Conservation (phyloP, 2,329 filamentous ascomycete species). For the Aspergillus arachidicola region DNA sequence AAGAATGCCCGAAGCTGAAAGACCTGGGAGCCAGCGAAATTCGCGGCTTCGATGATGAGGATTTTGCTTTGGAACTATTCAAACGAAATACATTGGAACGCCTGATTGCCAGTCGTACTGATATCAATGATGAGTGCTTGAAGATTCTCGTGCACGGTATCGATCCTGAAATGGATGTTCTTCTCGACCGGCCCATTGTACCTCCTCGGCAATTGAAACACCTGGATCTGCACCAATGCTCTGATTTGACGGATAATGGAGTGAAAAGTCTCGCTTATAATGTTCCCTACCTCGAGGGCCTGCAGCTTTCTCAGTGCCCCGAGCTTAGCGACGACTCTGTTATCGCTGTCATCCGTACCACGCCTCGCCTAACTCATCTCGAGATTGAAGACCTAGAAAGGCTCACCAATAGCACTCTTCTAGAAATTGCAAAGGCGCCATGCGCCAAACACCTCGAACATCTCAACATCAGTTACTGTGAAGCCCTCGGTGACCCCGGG, state of each 20-base stretch:
- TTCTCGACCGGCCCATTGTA: conserved; percentile 76
- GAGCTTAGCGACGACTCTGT: conserved; percentile 73
- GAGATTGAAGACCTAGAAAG: conserved; percentile 84
- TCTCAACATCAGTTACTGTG: conserved; percentile 87
- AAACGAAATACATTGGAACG: conserved; percentile 78
- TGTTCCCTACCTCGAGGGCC: conserved; percentile 76
- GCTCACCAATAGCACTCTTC: conserved; percentile 73
- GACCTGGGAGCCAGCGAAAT: conserved; percentile 85
- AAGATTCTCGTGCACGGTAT: conserved; percentile 73
- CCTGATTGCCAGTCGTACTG: conserved; percentile 76
- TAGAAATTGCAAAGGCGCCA: conserved; percentile 74
- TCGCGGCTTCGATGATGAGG: conserved; percentile 72
- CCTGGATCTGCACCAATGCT: conserved; percentile 80
- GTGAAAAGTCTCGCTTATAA: conserved; percentile 72
- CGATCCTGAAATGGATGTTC: conserved; percentile 76
- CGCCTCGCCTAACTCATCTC: conserved; percentile 77
- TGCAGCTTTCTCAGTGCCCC: conserved; percentile 80
- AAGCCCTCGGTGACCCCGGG: conserved; percentile 77
- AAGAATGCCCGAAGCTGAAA: conserved; percentile 70
- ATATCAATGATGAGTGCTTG: conserved; percentile 75
- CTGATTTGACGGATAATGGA: conserved; percentile 70
- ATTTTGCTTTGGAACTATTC: conserved; percentile 75
- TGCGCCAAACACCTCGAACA: conserved; percentile 74
- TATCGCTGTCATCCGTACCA: conserved; percentile 70
- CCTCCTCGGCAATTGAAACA: conserved; percentile 78